phyloP scores from a whole-genome alignment of 2,329 filamentous ascomycete genomes.

The Dactylellina parvicollis region DNA sequence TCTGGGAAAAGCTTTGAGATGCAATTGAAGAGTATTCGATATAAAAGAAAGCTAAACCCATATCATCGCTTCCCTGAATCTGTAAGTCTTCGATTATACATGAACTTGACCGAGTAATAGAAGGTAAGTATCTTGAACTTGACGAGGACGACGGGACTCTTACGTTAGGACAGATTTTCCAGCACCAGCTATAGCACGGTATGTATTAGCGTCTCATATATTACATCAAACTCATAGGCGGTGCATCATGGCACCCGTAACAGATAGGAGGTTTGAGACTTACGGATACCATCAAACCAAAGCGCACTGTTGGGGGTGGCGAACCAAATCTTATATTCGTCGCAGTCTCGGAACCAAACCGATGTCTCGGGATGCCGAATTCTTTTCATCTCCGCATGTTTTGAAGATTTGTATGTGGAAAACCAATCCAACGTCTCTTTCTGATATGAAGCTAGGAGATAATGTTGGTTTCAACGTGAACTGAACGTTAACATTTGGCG shows the following conservation, averaged over 20 bases:
- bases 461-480: neutral
- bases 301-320: neutral
- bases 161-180: constrained; percentile 38
- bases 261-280: neutral
- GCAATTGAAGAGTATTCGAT: constrained; percentile 16
- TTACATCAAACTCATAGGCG: no score
- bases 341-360: constrained; percentile 27
- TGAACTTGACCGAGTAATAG: neutral
- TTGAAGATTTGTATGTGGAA: constrained; percentile 4
- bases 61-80: neutral
- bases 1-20: constrained; percentile 7
- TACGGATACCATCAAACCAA: constrained; percentile 38
- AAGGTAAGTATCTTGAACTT: neutral
- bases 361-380: constrained; percentile 6
- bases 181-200: constrained; percentile 11
- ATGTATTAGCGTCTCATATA: neutral
- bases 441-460: neutral
- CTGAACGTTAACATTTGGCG: neutral
- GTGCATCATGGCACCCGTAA: no score
- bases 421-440: constrained; percentile 12
- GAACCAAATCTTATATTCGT: constrained; percentile 19
- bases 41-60: constrained; percentile 14
- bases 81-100: constrained; percentile 22
- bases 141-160: neutral
- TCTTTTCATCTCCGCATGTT: constrained; percentile 18